Evolutionary conservation across 306 rosid genomes (phyloP), one percentile per base, ranked within the genome.

Genomic region (Ammopiptanthus mongolicus): DNA sequence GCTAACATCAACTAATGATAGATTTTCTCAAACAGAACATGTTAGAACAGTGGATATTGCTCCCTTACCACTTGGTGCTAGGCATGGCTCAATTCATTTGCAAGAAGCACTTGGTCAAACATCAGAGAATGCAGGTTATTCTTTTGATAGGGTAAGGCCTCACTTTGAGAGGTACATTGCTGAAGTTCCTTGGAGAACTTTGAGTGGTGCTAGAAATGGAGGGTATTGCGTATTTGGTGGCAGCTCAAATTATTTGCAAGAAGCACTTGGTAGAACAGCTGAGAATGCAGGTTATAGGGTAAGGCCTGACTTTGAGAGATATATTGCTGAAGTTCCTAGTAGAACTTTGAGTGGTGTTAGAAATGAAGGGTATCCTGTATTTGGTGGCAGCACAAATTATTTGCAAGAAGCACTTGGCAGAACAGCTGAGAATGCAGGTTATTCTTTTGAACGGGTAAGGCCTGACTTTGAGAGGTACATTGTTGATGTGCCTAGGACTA

Each of bases 81-180:
- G 67, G 39, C 46, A 57, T 57, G 79, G 57, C 39, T 66, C 80
- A 58, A 58, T 53, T 33, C 46, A 37, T 80, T 56, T 47, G 46
- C 47, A 34, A 36, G 79, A 73, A 46, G 15, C 71, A 46, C 14
- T 2, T 69, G 50, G 55, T 5, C 25, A 60, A 61, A 58, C 11
- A 56, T 2, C 14, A 44, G 41, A 55, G 15, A 69, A 23, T 14
- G 2, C 65, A 64, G 5, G 75, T 66, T 25, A 52, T 69, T 39
- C 34, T 58, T 76, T 47, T 64, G 50, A 34, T 12, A 14, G 11
- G 1, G 58, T 19, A 52, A 52, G 58, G 41, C 36, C 65, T 58
- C 9, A 13, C 11, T 58, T 12, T 5, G 65, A 58, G 10, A 58
- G 41, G n/a, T 14, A 5, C 22, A n/a, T 31, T 31, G 13, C 12